Conservation (phyloP, 768 basidiomycete genomes). For the Clitopilus hobsonii region DNA sequence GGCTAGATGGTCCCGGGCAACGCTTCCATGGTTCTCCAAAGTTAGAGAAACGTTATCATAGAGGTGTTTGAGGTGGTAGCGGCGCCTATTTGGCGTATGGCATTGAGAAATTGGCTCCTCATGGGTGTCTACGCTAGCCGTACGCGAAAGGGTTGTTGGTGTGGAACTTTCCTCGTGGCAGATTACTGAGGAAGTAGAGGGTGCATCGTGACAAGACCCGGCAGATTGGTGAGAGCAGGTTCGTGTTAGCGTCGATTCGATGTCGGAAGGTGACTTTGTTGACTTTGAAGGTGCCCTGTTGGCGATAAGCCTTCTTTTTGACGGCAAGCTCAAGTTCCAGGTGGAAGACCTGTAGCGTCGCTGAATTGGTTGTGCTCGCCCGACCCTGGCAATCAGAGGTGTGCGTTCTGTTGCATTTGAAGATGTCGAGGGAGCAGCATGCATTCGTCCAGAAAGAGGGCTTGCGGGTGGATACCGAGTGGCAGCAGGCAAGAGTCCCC, state of each 20-base stretch:
- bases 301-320: too few relatives aligned
- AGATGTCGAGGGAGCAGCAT: not conserved
- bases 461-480: not conserved
- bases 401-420: not conserved
- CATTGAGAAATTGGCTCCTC: not conserved
- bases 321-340: not conserved
- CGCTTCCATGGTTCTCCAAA: conserved; percentile 45
- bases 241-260: too few relatives aligned
- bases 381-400: too few relatives aligned
- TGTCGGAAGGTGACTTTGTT: too few relatives aligned
- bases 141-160: not conserved
- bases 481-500: not conserved
- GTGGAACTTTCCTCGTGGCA: not conserved
- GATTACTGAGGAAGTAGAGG: not conserved
- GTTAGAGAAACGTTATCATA: conserved; percentile 10
- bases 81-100: not conserved
- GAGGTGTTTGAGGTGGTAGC: not conserved
- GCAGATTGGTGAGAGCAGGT: too few relatives aligned
- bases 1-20: conserved; percentile 51
- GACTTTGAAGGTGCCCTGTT: too few relatives aligned
- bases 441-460: not conserved
- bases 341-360: not conserved
- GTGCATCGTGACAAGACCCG: too few relatives aligned
- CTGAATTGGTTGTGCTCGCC: not conserved
- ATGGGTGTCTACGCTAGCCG: not conserved